Evolutionary conservation across 805 yeast genomes (phyloP).

Genomic region (Pichia nanzhaoensis): DNA sequence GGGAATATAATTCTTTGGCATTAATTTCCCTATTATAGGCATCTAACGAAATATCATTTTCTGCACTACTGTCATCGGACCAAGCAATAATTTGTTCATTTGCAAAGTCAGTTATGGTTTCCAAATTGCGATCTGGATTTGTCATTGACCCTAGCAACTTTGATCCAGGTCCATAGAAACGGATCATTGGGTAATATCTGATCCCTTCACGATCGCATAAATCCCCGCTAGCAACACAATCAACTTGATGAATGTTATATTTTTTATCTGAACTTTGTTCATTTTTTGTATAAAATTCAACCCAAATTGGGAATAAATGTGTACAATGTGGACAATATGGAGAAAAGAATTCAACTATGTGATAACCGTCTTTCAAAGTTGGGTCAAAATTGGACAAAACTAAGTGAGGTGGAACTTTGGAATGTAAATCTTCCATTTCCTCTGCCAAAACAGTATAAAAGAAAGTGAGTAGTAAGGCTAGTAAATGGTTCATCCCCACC

Average conservation of each 20-base stretch:
- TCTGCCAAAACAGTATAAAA: not conserved
- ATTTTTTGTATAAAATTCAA: constrained; percentile 48
- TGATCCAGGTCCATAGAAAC: constrained; percentile 56
- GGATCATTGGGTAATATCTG: constrained; percentile 59
- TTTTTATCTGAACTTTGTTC: constrained; percentile 45
- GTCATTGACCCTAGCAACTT: constrained; percentile 37
- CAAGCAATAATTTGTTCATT: constrained; percentile 40
- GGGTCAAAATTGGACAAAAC: constrained; percentile 44
- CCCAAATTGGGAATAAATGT: constrained; percentile 78
- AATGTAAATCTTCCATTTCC: constrained; percentile 7
- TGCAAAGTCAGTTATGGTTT: constrained; percentile 46
- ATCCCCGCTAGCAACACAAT: constrained; percentile 84
- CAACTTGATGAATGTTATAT: constrained; percentile 50
- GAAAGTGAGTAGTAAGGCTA: no score
- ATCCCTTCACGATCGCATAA: constrained; percentile 66
- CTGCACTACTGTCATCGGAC: constrained; percentile 30
- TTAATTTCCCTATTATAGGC: constrained; percentile 1
- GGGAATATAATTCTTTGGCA: constrained; percentile 37
- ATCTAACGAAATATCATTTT: not conserved
- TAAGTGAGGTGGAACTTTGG: constrained; percentile 43
- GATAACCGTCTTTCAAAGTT: constrained; percentile 45
- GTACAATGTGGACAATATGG: constrained; percentile 87
- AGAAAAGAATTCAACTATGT: constrained; percentile 82
- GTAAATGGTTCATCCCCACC: not conserved
- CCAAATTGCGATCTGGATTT: constrained; percentile 38